Evolutionary conservation across 2,329 filamentous ascomycete species (phyloP), one percentile per base, ranked within the genome.

Genomic region (Fulvia fulva): DNA sequence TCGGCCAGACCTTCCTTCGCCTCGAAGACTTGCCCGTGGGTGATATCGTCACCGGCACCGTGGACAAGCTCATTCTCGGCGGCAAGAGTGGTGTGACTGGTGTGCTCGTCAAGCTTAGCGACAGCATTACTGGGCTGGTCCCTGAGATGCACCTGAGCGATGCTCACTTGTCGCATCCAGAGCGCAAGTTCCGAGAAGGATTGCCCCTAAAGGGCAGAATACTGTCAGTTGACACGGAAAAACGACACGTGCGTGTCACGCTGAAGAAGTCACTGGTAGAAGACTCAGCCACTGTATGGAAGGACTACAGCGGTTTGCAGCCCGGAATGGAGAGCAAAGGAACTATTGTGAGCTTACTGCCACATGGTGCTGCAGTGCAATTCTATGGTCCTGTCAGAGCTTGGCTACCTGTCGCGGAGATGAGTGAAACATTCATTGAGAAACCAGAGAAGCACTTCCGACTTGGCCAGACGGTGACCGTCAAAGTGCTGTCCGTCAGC

Each of bases 371-470:
- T 11, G 85, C 93, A 19, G 88, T 99, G 54, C 91, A 96, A 71
- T 99, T 97, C 75, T 99, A 95, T 69, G 91, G 91, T 19, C 77
- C 81, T 8, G 80, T 99, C 21, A 85, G 86, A 64, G 95, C 89
- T 8, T 99, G 95, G 77, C 81, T 99, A 55, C 94, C 94, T 1
- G 87, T 96, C 0, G 90, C 90, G 1, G 93, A 99, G 75, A 99
- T 99, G 94, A 97, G 94, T 72, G 94, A 99, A 73, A 91, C 92
- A 11, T 97, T 88, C 70, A 97, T 99, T 68, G 84, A 88, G 65
- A 89, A 97, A 69, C 91, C 94, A 4, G 85, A 84, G 47, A 87
- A 95, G 69, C 92, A 97, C 75, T 99, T 99, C 78, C 86, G 88
- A 34, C 77, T 86, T 45, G 95, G 94, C 0, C 94, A 99, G 73